Conservation (phyloP, 1,284 basidiomycete genomes). For the Cryptococcus deneoformans region DNA sequence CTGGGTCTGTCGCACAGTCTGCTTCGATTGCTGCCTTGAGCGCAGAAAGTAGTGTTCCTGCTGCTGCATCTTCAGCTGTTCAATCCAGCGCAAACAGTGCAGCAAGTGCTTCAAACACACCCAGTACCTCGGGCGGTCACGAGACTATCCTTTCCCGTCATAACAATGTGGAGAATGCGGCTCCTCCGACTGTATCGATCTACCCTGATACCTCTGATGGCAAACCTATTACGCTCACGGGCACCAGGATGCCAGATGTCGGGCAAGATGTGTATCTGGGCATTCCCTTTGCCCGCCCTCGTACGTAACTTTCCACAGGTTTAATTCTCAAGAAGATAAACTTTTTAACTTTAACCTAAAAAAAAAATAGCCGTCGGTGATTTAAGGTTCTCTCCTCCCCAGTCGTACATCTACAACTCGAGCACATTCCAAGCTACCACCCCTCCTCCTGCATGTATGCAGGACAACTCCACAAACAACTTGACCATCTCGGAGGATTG, state of each 20-base stretch:
- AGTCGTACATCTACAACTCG: conserved; percentile 18
- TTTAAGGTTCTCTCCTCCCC: conserved; percentile 9
- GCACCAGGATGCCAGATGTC: neutral
- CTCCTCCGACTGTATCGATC: neutral
- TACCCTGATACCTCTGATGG: conserved; percentile 1
- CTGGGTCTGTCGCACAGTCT: too few species aligned
- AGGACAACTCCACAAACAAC: conserved; percentile 23
- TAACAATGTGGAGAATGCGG: neutral
- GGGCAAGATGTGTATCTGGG: conserved; percentile 52
- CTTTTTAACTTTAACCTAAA: neutral
- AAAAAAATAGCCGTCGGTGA: conserved; percentile 9
- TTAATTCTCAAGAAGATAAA: neutral
- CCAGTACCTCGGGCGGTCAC: too few species aligned
- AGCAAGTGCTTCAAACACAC: too few species aligned
- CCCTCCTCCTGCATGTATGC: conserved; percentile 34
- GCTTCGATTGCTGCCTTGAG: too few species aligned
- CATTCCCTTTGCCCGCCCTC: conserved; percentile 65
- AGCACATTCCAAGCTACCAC: conserved; percentile 24
- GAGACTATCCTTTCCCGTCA: too few species aligned
- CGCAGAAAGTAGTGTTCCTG: too few species aligned
- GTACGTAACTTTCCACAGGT: conserved; percentile 1
- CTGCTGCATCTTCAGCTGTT: too few species aligned
- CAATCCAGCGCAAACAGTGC: too few species aligned
- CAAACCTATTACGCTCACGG: neutral
- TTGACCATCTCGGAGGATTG: conserved; percentile 47